A percentile compares a stretch with the other conserved stretches of the same genome.
Evolutionary conservation across 345 rosid species (phyloP).

Genomic region (Lenwebbia sp.): DNA sequence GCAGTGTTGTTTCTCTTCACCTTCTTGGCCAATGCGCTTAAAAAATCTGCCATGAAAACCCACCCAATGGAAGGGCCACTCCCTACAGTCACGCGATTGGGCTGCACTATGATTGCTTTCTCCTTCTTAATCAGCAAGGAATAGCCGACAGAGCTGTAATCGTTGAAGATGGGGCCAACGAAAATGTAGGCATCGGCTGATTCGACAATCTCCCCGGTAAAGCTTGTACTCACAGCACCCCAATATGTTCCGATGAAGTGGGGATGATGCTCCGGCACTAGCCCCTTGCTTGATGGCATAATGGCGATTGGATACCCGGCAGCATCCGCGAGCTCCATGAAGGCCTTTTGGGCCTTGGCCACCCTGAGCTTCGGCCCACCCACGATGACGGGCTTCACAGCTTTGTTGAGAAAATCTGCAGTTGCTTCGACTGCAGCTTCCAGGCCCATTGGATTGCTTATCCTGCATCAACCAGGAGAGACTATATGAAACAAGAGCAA

Average conservation of each 20-base stretch:
- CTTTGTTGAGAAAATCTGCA: constrained; percentile 51
- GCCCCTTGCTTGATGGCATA: constrained; percentile 67
- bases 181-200: constrained; percentile 71
- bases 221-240: constrained; percentile 69
- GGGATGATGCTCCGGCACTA: constrained; percentile 51
- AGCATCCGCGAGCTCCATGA: constrained; percentile 40
- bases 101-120: constrained; percentile 45
- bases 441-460: constrained; percentile 52
- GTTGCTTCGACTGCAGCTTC: constrained; percentile 72
- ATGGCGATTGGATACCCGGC: constrained; percentile 45
- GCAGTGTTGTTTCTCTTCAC: constrained; percentile 52
- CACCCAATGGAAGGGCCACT: constrained; percentile 69
- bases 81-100: constrained; percentile 57
- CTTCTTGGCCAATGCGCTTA: constrained; percentile 48
- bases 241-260: constrained; percentile 69
- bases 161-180: constrained; percentile 68
- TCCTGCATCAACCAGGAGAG: constrained; percentile 21
- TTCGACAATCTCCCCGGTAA: constrained; percentile 62
- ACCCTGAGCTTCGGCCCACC: constrained; percentile 63
- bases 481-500: not conserved
- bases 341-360: constrained; percentile 41
- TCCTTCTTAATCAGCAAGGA: constrained; percentile 61
- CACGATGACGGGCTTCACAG: constrained; percentile 64
- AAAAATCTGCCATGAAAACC: constrained; percentile 67
- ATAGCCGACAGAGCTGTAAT: constrained; percentile 69